Percentiles rank a stretch among this genome's conserved stretches.
Evolutionary conservation across 768 basidiomycete species (phyloP).

Genomic region (Lenzites betulinus): DNA sequence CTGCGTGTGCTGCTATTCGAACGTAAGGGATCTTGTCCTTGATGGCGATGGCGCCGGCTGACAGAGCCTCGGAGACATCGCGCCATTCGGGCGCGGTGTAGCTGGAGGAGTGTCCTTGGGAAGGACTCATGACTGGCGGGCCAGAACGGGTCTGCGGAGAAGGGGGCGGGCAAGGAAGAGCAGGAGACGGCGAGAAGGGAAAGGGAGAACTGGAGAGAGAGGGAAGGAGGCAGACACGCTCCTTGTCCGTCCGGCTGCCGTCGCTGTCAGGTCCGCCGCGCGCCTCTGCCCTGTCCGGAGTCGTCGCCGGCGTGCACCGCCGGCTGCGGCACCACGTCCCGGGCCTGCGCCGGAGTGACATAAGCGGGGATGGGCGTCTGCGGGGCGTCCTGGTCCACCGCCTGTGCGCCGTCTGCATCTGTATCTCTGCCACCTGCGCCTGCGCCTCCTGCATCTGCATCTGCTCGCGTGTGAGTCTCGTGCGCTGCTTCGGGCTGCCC

Average conservation of each 20-base stretch:
- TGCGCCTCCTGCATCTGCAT: not conserved
- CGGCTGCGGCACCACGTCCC: constrained; percentile 8
- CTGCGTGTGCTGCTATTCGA: not conserved
- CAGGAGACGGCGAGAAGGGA: constrained; percentile 9
- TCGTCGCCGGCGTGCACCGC: constrained; percentile 10
- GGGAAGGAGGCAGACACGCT: constrained; percentile 12
- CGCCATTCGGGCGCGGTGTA: constrained; percentile 17
- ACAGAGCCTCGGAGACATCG: constrained; percentile 17
- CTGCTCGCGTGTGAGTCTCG: not conserved
- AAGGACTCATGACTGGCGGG: constrained; percentile 16
- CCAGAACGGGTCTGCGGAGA: not conserved
- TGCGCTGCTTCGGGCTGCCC: not conserved
- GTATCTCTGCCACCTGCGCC: not conserved
- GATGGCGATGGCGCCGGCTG: constrained; percentile 17
- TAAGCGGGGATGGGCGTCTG: not conserved
- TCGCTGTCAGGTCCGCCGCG: not conserved
- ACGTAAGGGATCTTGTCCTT: constrained; percentile 9
- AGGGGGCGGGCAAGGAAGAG: not conserved
- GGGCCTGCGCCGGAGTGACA: not conserved
- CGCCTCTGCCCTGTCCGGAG: not conserved
- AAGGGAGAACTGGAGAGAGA: constrained; percentile 14
- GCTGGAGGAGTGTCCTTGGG: constrained; percentile 12
- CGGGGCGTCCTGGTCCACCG: too few relatives aligned
- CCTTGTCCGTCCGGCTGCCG: not conserved
- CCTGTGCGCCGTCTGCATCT: not conserved